These are phyloP conservation scores for Sedum album DNA, from an alignment of 164 flowering plant genomes.

Conservation along the genomic window DNA sequence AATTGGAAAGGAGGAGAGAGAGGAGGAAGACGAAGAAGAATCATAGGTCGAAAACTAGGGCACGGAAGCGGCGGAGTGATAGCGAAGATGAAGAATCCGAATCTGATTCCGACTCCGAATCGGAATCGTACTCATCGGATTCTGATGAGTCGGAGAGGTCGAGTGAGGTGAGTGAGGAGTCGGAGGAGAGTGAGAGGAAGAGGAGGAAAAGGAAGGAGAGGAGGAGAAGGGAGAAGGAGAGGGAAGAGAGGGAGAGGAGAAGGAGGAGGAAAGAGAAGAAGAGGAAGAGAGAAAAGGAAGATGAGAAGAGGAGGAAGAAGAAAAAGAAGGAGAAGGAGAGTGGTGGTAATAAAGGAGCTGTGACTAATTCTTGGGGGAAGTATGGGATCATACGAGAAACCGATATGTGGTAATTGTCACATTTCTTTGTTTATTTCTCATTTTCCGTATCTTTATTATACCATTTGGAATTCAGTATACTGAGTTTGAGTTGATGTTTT, in stretches of 20 bases:
- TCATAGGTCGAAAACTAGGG: constrained; percentile 18
- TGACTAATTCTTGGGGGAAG: constrained; percentile 87
- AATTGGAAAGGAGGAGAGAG: not conserved
- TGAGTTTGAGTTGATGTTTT: too few species aligned
- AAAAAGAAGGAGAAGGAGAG: constrained; percentile 30
- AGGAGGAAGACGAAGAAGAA: not conserved
- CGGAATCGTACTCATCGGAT: constrained; percentile 11
- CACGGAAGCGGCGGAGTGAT: constrained; percentile 16
- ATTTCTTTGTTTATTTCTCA: not conserved
- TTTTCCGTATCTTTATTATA: not conserved
- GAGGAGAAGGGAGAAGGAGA: constrained; percentile 13
- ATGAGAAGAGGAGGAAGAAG: constrained; percentile 25
- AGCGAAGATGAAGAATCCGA: not conserved
- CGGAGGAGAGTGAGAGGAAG: constrained; percentile 18
- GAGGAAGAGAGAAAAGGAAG: constrained; percentile 15
- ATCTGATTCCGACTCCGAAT: not conserved
- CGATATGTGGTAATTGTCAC: constrained; percentile 76
- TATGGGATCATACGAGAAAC: constrained; percentile 78
- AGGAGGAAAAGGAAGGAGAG: constrained; percentile 14
- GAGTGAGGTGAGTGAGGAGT: constrained; percentile 12
- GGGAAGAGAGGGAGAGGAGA: constrained; percentile 9
- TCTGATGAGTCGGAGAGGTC: not conserved
- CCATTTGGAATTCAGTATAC: not conserved
- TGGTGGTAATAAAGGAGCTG: constrained; percentile 51
- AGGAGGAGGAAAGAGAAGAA: constrained; percentile 15